These are phyloP conservation scores for Bryoglossum gracile DNA, from an alignment of 495 filamentous ascomycete genomes.

Conservation along the genomic window DNA sequence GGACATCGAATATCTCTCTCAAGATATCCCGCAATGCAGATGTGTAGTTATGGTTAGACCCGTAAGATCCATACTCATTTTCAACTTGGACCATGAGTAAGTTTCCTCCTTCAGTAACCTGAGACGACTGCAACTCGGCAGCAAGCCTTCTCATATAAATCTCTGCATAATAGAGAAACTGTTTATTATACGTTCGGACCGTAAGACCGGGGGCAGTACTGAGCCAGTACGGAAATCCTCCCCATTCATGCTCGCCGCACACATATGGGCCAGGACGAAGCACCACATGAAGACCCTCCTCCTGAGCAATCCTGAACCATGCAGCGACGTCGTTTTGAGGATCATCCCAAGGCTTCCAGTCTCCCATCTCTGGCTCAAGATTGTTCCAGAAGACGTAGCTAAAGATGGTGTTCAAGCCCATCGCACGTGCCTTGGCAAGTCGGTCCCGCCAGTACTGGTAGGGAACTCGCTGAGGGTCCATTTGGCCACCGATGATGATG, in stretches of 20 bases:
- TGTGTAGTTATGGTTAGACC: constrained; percentile 34
- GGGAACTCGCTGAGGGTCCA: constrained; percentile 43
- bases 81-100: constrained; percentile 43
- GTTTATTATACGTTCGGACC: constrained; percentile 32
- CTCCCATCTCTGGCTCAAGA: too few relatives aligned
- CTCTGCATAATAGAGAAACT: constrained; percentile 32
- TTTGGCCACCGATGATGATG: constrained; percentile 42
- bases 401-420: constrained; percentile 44
- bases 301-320: constrained; percentile 36
- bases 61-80: constrained; percentile 44
- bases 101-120: constrained; percentile 35
- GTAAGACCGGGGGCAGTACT: constrained; percentile 31
- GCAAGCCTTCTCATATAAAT: constrained; percentile 33
- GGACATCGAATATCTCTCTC: constrained; percentile 29
- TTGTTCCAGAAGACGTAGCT: constrained; percentile 43
- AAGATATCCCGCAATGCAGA: constrained; percentile 33
- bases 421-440: constrained; percentile 34
- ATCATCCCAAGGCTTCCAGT: too few relatives aligned
- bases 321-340: too few relatives aligned
- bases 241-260: constrained; percentile 44
- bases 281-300: constrained; percentile 34
- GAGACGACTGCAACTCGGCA: constrained; percentile 27
- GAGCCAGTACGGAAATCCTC: constrained; percentile 41
- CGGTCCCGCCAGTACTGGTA: constrained; percentile 36
- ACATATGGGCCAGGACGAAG: constrained; percentile 41